Evolutionary conservation across 345 rosid genomes (phyloP).

Genomic region (Eucalyptus fibrosa): DNA sequence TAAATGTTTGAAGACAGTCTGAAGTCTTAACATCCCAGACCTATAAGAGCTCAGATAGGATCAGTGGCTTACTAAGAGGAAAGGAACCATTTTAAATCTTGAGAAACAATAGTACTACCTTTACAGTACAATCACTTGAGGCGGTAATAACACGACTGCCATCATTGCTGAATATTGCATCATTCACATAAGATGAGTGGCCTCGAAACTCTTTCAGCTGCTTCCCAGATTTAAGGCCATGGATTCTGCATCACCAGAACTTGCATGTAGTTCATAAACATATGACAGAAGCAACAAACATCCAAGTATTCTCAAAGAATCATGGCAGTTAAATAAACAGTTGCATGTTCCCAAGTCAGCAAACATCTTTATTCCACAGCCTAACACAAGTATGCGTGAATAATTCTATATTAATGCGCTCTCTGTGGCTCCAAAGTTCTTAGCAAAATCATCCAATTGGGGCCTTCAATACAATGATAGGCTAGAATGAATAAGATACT

Average conservation of each 20-base stretch:
- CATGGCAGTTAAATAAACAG: background rate
- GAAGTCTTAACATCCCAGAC: slow-evolving; percentile 96
- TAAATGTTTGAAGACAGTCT: slow-evolving; percentile 88
- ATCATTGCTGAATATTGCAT: slow-evolving; percentile 87
- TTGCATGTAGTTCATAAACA: background rate
- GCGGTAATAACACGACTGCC: slow-evolving; percentile 87
- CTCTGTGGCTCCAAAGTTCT: background rate
- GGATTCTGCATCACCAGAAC: slow-evolving; percentile 43
- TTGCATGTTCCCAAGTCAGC: background rate
- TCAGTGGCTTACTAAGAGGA: background rate
- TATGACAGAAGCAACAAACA: background rate
- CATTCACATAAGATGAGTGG: slow-evolving; percentile 79
- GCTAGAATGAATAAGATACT: background rate
- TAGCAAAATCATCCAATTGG: background rate
- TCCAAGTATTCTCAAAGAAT: background rate
- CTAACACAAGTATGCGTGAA: background rate
- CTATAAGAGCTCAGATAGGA: slow-evolving; percentile 10
- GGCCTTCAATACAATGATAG: background rate
- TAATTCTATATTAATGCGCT: background rate
- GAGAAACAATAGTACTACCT: slow-evolving; percentile 16
- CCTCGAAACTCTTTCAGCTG: slow-evolving; percentile 93
- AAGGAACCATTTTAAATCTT: background rate
- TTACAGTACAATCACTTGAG: slow-evolving; percentile 87
- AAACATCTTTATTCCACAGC: background rate
- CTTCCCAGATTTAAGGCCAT: slow-evolving; percentile 95